A percentile compares a stretch with the other conserved stretches of the same genome.
Conservation (phyloP, 2,329 filamentous ascomycete species). For the Aspergillus aculeatus region DNA sequence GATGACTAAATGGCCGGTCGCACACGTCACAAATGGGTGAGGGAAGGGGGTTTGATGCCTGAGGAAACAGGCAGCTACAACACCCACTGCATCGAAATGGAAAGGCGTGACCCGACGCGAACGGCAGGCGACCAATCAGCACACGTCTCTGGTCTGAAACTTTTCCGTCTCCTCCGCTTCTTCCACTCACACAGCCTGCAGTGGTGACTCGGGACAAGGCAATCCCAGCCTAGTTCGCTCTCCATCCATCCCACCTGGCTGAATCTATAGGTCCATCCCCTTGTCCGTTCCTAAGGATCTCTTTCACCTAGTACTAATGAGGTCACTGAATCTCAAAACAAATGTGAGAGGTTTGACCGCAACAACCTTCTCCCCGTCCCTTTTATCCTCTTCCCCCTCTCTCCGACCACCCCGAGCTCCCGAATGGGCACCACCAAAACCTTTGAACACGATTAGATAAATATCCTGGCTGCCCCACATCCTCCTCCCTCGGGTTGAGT, state of each 20-base stretch:
- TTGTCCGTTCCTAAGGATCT: too few species aligned
- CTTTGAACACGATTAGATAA: neutral
- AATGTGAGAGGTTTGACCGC: neutral
- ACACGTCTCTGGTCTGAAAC: neutral
- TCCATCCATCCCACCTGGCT: too few species aligned
- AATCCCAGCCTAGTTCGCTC: too few species aligned
- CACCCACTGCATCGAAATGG: neutral
- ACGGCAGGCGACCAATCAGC: neutral
- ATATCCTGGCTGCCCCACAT: neutral
- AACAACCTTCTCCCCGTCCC: neutral
- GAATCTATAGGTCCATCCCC: too few species aligned
- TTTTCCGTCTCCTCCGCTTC: neutral
- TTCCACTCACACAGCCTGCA: neutral
- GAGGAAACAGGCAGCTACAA: neutral
- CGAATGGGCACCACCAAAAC: neutral
- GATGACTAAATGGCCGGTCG: too few species aligned
- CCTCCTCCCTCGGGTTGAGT: neutral
- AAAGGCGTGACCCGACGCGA: neutral
- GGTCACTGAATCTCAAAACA: neutral
- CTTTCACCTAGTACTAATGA: neutral
- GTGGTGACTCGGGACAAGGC: neutral
- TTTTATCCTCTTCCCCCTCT: neutral
- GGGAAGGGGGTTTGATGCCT: neutral
- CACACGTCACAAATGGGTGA: too few species aligned
- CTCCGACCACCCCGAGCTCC: neutral